Evolutionary conservation across 495 filamentous ascomycete species (phyloP).

Genomic region (Penicillium waksmanii): DNA sequence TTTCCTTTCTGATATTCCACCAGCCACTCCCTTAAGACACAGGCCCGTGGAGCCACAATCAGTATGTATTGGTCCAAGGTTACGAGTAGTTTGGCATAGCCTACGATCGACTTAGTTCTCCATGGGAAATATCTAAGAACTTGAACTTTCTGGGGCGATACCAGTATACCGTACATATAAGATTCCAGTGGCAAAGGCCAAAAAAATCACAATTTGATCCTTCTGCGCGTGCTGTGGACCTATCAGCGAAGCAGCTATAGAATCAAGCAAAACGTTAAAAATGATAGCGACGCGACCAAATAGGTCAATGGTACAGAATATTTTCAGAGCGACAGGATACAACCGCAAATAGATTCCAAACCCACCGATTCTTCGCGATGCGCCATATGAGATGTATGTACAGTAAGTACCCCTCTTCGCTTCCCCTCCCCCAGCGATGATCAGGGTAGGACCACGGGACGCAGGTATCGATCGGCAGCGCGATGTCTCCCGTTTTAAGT

Average conservation of each 20-base stretch:
- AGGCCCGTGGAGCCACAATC: neutral
- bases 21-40: neutral
- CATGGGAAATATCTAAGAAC: neutral
- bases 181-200: too few species aligned
- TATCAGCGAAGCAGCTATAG: neutral
- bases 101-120: neutral
- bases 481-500: neutral
- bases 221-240: too few species aligned
- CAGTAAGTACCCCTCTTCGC: neutral
- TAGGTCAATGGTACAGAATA: slow-evolving; percentile 10
- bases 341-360: neutral
- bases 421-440: slow-evolving; percentile 12
- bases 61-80: neutral
- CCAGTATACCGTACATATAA: too few species aligned
- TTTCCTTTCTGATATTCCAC: neutral
- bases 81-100: neutral
- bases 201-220: too few species aligned
- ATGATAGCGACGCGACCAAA: slow-evolving; percentile 13
- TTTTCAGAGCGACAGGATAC: neutral
- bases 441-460: slow-evolving; percentile 13
- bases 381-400: too few species aligned
- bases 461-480: slow-evolving; percentile 14
- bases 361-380: neutral
- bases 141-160: too few species aligned
- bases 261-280: neutral